These are phyloP conservation scores for Diaporthe aspalathi DNA, from an alignment of 2,329 filamentous ascomycete genomes.

Conservation along the genomic window DNA sequence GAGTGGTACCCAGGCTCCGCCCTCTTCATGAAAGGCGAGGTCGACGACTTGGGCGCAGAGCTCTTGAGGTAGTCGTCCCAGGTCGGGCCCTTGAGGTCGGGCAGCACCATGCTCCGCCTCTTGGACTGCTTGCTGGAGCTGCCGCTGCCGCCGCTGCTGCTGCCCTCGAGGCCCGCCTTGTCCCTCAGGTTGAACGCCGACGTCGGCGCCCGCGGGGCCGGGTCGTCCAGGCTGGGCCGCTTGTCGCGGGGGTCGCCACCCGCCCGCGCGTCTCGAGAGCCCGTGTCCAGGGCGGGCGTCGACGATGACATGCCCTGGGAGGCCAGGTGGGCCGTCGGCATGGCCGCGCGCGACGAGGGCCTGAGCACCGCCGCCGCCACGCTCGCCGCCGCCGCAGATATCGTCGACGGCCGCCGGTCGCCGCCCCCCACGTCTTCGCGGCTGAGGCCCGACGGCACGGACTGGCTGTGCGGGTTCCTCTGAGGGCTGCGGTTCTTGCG, in stretches of 20 bases:
- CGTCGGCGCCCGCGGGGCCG: conserved; percentile 17
- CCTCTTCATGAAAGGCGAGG: conserved; percentile 31
- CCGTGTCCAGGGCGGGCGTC: conserved; percentile 15
- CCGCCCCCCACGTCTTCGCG: conserved; percentile 2
- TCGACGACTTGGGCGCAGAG: conserved; percentile 34
- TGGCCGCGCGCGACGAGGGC: conserved; percentile 10
- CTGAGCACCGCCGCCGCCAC: conserved; percentile 20
- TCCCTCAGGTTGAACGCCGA: conserved; percentile 24
- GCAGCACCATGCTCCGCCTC: conserved; percentile 38
- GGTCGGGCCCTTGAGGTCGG: conserved; percentile 45
- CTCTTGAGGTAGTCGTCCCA: conserved; percentile 47
- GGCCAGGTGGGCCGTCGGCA: not conserved
- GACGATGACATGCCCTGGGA: conserved; percentile 8
- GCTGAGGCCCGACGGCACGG: conserved; percentile 29
- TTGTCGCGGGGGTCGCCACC: conserved; percentile 28
- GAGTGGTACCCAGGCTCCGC: conserved; percentile 26
- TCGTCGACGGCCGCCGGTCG: conserved; percentile 24
- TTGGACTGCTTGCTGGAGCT: conserved; percentile 34
- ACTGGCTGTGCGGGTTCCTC: conserved; percentile 37
- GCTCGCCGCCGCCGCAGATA: conserved; percentile 26
- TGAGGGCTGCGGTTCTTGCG: conserved; percentile 38
- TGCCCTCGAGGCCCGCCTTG: conserved; percentile 28
- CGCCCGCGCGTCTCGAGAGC: conserved; percentile 9
- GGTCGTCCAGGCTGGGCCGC: conserved; percentile 33
- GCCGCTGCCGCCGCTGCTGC: no score